A percentile compares a stretch with the other conserved stretches of the same genome.
Evolutionary conservation across 2,329 filamentous ascomycete genomes (phyloP).

Genomic region (Fusarium sarcochroum): DNA sequence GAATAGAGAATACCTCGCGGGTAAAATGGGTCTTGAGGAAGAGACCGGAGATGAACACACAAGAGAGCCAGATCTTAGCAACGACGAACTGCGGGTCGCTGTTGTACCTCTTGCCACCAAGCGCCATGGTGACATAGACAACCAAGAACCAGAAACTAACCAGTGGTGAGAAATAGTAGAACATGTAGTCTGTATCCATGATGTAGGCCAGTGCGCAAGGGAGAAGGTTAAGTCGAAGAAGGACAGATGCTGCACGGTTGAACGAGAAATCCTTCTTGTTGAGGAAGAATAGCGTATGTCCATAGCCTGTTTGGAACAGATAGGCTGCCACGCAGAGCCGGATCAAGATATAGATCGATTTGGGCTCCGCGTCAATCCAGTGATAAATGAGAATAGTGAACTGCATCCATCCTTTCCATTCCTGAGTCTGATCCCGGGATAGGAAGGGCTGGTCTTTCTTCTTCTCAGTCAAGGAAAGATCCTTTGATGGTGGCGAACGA

Average conservation of each 20-base stretch:
- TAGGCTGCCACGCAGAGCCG: conserved; percentile 69
- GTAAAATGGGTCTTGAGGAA: conserved; percentile 16
- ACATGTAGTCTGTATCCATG: conserved; percentile 64
- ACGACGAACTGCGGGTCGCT: conserved; percentile 57
- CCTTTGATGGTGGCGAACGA: not conserved
- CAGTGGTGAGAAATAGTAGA: conserved; percentile 70
- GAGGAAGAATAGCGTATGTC: conserved; percentile 71
- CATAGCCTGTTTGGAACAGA: conserved; percentile 72
- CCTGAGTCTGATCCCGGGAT: conserved; percentile 68
- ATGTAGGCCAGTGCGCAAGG: conserved; percentile 65
- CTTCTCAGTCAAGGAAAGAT: not conserved
- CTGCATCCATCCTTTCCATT: conserved; percentile 77
- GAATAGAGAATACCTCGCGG: conserved; percentile 38
- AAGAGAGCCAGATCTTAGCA: conserved; percentile 61
- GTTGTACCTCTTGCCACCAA: conserved; percentile 57
- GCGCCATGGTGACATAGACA: conserved; percentile 65
- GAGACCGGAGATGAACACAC: conserved; percentile 54
- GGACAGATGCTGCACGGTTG: conserved; percentile 62
- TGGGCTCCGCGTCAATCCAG: conserved; percentile 62
- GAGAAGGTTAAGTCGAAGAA: conserved; percentile 70
- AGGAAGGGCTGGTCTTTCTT: conserved; percentile 20
- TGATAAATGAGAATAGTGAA: conserved; percentile 66
- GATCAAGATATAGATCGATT: conserved; percentile 64
- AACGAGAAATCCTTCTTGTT: conserved; percentile 68
- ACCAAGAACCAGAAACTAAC: conserved; percentile 73